Percentiles rank a stretch among this genome's conserved stretches.
Evolutionary conservation across 345 rosid species (phyloP).

Genomic region (Eucalyptus tenuipes): DNA sequence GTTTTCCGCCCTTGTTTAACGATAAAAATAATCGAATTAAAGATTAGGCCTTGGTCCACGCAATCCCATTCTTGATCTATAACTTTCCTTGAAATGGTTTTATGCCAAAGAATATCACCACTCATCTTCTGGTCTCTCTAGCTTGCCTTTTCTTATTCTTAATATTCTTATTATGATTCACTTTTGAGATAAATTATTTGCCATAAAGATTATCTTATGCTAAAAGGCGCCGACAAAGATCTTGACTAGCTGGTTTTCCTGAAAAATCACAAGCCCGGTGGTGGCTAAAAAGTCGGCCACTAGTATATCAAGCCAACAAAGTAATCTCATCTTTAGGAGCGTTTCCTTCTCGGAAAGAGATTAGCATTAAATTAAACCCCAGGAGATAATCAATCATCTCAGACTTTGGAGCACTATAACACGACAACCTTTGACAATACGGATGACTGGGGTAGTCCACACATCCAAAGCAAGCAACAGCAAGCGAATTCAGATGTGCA

Average conservation of each 20-base stretch:
- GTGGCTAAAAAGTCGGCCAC: neutral
- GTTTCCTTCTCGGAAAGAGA: neutral
- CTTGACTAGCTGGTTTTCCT: neutral
- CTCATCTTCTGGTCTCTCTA: neutral
- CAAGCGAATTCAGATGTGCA: neutral
- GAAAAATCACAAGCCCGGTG: neutral
- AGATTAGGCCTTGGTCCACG: neutral
- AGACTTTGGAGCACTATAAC: neutral
- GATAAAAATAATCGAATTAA: neutral
- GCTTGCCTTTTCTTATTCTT: neutral
- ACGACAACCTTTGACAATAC: neutral
- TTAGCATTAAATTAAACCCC: neutral
- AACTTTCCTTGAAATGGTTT: neutral
- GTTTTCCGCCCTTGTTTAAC: neutral
- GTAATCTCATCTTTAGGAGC: neutral
- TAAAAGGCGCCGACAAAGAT: neutral
- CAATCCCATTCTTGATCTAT: neutral
- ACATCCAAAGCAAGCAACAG: neutral
- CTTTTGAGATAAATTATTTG: neutral
- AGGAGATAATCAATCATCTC: neutral
- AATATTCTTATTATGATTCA: neutral
- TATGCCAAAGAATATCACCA: neutral
- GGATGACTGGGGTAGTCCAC: neutral
- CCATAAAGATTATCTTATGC: neutral
- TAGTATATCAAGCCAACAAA: neutral